Evolutionary conservation across 306 rosid genomes (phyloP), one percentile per base, ranked within the genome.

Genomic region (Cucurbita argyrosperma): DNA sequence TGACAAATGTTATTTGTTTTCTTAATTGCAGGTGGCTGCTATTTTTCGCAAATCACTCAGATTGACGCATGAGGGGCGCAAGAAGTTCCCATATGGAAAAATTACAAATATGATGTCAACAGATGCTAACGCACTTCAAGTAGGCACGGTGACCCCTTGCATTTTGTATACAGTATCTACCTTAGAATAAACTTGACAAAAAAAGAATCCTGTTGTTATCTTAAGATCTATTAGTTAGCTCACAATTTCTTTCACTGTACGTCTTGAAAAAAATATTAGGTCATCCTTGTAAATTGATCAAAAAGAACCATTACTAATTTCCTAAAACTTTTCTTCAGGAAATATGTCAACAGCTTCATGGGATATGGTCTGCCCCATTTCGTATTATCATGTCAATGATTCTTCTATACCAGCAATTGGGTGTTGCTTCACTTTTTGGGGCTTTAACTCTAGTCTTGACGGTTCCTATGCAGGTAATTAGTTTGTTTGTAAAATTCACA

Each of bases 391-490:
- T 87, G 57, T 80, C 96, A 42, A 80, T 88, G 93, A 82, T 84
- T 84, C 98, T 92, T 63, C 81, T 92, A 12, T 92, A 88, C 86
- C 96, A 90, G 83, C 98, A 92, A 79, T 83, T 92, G 57, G 98
- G 98, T 51, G 89, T 90, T 78, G 93, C 98, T 76, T 86, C 98
- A 21, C 88, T 92, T 76, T 7, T 85, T 65, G 98, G 98, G 77
- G 74, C 90, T 15, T 54, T 90, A 37, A 51, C 88, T 80, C 85
- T 92, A 50, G 82, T 84, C 83, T 88, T 88, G 76, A 82, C 81
- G 61, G 49, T 92, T 69, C 97, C 97, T 12, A 60, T 88, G 16
- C 97, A 92, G 92, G 97, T 85, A 46, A 77, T 81, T 69, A n/a
- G 18, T 52, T 1, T 71, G 69, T 87, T 73, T 79, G 85, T 83